These are phyloP conservation scores for Ophiostoma triangulosporum DNA, from an alignment of 2,329 filamentous ascomycete genomes.

Conservation along the genomic window DNA sequence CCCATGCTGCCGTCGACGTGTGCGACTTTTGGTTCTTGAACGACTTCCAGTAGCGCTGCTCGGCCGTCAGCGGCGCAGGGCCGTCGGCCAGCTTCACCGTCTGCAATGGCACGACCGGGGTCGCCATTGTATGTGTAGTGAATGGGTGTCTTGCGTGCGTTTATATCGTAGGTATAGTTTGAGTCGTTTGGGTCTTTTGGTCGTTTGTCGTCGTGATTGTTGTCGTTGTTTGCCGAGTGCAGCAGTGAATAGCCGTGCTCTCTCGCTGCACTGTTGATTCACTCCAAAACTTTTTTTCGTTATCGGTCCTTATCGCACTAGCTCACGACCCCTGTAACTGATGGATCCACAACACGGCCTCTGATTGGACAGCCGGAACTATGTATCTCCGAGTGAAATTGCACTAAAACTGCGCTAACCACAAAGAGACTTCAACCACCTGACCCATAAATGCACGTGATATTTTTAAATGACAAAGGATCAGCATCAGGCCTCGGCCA, in stretches of 20 bases:
- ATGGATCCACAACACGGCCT: not conserved
- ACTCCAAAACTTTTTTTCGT: conserved; percentile 5
- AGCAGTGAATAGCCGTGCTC: not conserved
- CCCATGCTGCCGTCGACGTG: conserved; percentile 78
- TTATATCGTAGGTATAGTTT: not conserved
- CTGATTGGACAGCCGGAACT: not conserved
- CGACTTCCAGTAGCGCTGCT: conserved; percentile 91
- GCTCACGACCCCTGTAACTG: not conserved
- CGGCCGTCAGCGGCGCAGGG: conserved; percentile 70
- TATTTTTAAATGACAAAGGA: too few species aligned
- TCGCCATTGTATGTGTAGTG: conserved; percentile 53
- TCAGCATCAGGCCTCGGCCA: too few species aligned
- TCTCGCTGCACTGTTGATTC: too few species aligned
- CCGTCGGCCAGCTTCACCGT: conserved; percentile 73
- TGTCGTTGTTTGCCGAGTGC: not conserved
- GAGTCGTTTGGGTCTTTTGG: not conserved
- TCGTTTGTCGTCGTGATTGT: not conserved
- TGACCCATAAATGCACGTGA: too few species aligned
- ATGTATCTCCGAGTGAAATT: not conserved
- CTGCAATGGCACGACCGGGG: conserved; percentile 67
- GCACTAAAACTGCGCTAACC: too few species aligned
- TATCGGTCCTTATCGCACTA: conserved; percentile 5
- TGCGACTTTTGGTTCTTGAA: conserved; percentile 88
- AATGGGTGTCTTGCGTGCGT: not conserved
- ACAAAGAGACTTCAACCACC: too few species aligned